phyloP scores from a whole-genome alignment of 2,329 filamentous ascomycete species.

The Diaporthe ilicicola region DNA sequence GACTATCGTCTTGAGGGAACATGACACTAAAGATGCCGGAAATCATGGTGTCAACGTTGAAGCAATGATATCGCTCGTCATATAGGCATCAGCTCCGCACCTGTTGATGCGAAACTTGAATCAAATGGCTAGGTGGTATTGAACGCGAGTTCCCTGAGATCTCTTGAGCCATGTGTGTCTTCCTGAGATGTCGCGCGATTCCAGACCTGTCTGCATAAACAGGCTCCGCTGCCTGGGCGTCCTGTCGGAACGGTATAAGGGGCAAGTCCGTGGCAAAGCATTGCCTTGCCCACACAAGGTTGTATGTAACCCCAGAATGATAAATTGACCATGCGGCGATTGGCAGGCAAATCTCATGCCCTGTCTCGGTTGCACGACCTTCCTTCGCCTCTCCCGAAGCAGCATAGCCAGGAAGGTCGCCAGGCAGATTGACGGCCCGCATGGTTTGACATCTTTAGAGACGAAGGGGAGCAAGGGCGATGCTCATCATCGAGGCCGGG shows the following conservation, averaged over 20 bases:
- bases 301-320: neutral
- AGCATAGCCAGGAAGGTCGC: neutral
- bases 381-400: neutral
- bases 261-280: neutral
- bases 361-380: neutral
- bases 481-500: neutral
- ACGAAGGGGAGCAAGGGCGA: neutral
- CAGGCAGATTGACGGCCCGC: neutral
- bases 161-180: neutral
- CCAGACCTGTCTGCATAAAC: neutral
- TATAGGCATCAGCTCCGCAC: neutral
- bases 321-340: neutral
- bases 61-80: neutral
- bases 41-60: no score
- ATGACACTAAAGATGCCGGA: neutral
- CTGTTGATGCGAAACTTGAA: neutral
- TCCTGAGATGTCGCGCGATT: neutral
- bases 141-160: neutral
- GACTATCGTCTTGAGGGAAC: neutral
- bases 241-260: neutral
- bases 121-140: neutral
- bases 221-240: neutral
- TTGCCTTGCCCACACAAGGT: neutral
- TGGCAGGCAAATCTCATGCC: neutral
- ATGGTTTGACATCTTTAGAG: neutral